Conservation (phyloP, 1,139 yeast genomes). For the Diutina rugosa region DNA sequence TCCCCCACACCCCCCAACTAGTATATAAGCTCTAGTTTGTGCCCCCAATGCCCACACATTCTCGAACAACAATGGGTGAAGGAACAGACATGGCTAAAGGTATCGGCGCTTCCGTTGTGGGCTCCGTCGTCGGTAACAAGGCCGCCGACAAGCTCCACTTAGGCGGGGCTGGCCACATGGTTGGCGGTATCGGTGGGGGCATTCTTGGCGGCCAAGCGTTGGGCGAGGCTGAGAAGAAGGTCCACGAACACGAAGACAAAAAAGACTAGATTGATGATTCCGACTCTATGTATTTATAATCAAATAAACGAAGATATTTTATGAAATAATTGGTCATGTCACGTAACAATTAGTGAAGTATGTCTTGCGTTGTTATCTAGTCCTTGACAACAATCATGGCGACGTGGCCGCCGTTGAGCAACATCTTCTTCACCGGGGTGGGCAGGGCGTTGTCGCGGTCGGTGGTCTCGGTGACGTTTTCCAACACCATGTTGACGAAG, state of each 20-base stretch:
- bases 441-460: constrained; percentile 14
- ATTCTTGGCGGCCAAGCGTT: neutral
- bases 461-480: constrained; percentile 27
- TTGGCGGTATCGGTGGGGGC: neutral
- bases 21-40: neutral
- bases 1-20: neutral
- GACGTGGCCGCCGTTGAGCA: constrained; percentile 79
- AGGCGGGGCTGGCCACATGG: neutral
- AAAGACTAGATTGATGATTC: neutral
- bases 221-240: neutral
- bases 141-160: neutral
- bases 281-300: neutral
- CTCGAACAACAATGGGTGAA: neutral
- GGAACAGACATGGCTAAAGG: neutral
- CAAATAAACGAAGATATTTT: neutral
- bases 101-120: neutral
- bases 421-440: constrained; percentile 46
- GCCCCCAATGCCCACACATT: neutral
- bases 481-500: constrained; percentile 83
- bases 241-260: neutral
- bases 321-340: neutral
- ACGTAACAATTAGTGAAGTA: neutral
- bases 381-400: constrained; percentile 36
- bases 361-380: neutral
- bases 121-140: neutral